phyloP scores from a whole-genome alignment of 306 rosid species.

The Medicago lupulina region DNA sequence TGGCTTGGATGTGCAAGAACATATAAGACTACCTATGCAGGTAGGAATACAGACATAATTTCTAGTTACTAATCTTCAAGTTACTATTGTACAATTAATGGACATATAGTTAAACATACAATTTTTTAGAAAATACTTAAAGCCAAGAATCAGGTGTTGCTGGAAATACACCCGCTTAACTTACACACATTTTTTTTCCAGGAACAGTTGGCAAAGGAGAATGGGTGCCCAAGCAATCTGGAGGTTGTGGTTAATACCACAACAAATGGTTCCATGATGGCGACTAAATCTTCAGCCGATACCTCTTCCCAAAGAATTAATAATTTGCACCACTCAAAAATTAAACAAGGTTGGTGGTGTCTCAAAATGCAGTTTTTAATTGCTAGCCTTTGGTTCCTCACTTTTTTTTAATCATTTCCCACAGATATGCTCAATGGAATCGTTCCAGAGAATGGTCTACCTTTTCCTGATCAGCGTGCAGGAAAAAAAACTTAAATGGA shows the following conservation, averaged over 20 bases:
- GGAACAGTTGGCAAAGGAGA: slow-evolving; percentile 59
- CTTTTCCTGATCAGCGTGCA: slow-evolving; percentile 61
- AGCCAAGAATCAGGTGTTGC: slow-evolving; percentile 30
- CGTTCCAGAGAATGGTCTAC: slow-evolving; percentile 62
- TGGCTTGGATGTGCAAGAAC: slow-evolving; percentile 49
- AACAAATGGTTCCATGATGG: slow-evolving; percentile 54
- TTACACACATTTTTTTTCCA: slow-evolving; percentile 45
- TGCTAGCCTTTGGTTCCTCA: slow-evolving; percentile 34
- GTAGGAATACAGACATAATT: slow-evolving; percentile 46
- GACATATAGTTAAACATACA: slow-evolving; percentile 18
- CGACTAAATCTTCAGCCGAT: slow-evolving; percentile 43
- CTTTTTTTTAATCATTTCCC: slow-evolving; percentile 34
- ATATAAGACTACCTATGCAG: slow-evolving; percentile 51
- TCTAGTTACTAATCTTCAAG: slow-evolving; percentile 29
- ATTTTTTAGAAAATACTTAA: slow-evolving; percentile 33
- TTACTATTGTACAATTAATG: slow-evolving; percentile 40
- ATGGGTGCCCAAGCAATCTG: slow-evolving; percentile 48
- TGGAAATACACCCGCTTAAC: slow-evolving; percentile 40
- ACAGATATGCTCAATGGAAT: slow-evolving; percentile 65
- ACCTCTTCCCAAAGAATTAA: slow-evolving; percentile 49
- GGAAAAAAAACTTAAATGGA: slow-evolving; percentile 75
- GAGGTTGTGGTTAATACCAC: slow-evolving; percentile 51
- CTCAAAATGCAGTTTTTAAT: slow-evolving; percentile 25
- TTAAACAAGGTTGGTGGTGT: slow-evolving; percentile 66
- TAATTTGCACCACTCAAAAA: slow-evolving; percentile 47